A percentile compares a stretch with the other conserved stretches of the same genome.
Evolutionary conservation across 805 yeast genomes (phyloP).

Genomic region (Wickerhamomyces ciferrii): DNA sequence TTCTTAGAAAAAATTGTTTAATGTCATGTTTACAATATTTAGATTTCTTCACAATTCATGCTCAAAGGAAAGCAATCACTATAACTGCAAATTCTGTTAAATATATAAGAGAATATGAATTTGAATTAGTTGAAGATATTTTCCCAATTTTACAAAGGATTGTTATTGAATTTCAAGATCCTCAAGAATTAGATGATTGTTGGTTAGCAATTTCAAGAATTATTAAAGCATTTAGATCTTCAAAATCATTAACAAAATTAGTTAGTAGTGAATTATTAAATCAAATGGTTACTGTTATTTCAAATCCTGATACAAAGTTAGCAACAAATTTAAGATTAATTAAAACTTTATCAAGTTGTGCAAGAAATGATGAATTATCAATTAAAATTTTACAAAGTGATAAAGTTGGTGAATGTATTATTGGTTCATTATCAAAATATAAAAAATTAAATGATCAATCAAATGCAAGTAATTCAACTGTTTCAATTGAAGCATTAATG

Average conservation of each 20-base stretch:
- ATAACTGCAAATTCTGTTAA: slow-evolving; percentile 70
- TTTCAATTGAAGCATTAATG: slow-evolving; percentile 68
- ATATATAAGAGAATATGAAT: slow-evolving; percentile 37
- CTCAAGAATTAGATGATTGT: slow-evolving; percentile 53
- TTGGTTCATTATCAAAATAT: slow-evolving; percentile 45
- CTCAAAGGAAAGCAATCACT: slow-evolving; percentile 75
- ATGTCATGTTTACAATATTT: slow-evolving; percentile 63
- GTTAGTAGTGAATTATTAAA: slow-evolving; percentile 29
- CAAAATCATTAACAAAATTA: slow-evolving; percentile 42
- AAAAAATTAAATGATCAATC: slow-evolving; percentile 26
- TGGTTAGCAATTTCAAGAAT: slow-evolving; percentile 62
- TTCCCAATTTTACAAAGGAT: slow-evolving; percentile 53
- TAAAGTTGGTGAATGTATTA: slow-evolving; percentile 41
- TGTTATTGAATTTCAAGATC: slow-evolving; percentile 52
- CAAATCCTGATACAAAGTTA: slow-evolving; percentile 23
- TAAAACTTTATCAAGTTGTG: slow-evolving; percentile 40
- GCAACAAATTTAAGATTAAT: slow-evolving; percentile 27
- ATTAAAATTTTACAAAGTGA: slow-evolving; percentile 40
- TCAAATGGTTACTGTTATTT: slow-evolving; percentile 23
- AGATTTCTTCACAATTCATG: slow-evolving; percentile 86
- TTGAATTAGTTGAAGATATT: slow-evolving; percentile 45
- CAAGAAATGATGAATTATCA: slow-evolving; percentile 33
- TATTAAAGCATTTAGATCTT: slow-evolving; percentile 40
- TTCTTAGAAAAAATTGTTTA: slow-evolving; percentile 58
- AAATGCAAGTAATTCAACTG: slow-evolving; percentile 1